Conservation (phyloP, 148 eudicot species). For the Cornus suecica region DNA sequence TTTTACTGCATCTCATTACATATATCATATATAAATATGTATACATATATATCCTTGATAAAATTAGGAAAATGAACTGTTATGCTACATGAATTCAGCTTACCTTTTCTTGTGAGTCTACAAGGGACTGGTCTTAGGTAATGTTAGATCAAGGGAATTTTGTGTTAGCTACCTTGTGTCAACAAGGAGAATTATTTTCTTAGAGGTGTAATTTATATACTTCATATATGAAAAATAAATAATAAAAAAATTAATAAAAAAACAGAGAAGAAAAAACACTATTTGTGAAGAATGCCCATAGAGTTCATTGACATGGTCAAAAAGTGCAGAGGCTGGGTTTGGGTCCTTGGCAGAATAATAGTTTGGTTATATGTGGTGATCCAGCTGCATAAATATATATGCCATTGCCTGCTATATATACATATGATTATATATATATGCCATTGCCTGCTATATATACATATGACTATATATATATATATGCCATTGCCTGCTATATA, state of each 20-base stretch:
- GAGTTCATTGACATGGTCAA: neutral
- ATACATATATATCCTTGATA: no score
- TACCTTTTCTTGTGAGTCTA: no score
- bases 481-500: neutral
- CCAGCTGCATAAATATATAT: neutral
- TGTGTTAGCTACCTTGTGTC: neutral
- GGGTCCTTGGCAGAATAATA: neutral
- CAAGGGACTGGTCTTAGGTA: neutral
- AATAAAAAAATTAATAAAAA: no score
- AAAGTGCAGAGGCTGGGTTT: neutral
- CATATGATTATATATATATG: neutral
- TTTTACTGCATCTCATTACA: neutral
- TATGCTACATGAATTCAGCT: no score
- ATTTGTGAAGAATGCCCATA: no score
- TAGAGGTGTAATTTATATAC: no score
- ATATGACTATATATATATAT: neutral
- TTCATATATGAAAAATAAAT: no score
- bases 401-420: neutral
- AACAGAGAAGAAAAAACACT: no score
- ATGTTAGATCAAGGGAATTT: neutral
- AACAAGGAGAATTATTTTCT: no score
- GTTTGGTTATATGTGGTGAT: neutral
- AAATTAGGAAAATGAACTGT: neutral
- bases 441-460: neutral
- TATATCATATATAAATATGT: no score